Conservation (phyloP, 2,329 filamentous ascomycete species). For the Paraphoma sp. region DNA sequence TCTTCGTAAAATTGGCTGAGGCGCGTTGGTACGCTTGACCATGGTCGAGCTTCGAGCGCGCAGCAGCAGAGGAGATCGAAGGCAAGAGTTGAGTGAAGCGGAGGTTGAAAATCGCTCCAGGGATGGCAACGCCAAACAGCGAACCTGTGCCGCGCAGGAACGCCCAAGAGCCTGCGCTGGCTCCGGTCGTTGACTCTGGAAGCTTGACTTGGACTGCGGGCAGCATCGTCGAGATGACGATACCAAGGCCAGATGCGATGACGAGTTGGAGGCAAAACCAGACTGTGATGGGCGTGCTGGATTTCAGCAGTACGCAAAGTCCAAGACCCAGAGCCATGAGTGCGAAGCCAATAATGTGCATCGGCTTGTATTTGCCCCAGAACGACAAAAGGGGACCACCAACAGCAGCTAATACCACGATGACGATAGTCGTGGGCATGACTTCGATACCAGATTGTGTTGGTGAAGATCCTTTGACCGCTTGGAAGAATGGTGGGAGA, state of each 20-base stretch:
- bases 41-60: slow-evolving; percentile 13
- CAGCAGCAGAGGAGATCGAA: slow-evolving; percentile 10
- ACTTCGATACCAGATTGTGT: slow-evolving; percentile 33
- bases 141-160: slow-evolving; percentile 39
- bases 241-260: slow-evolving; percentile 29
- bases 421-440: slow-evolving; percentile 34
- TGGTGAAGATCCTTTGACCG: slow-evolving; percentile 28
- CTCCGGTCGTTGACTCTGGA: slow-evolving; percentile 26
- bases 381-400: slow-evolving; percentile 28
- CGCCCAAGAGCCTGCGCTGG: slow-evolving; percentile 33
- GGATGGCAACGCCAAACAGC: slow-evolving; percentile 38
- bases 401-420: slow-evolving; percentile 25
- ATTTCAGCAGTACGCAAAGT: slow-evolving; percentile 22
- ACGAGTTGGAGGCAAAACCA: slow-evolving; percentile 36
- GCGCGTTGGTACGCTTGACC: slow-evolving; percentile 40
- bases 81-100: slow-evolving; percentile 21
- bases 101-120: slow-evolving; percentile 38
- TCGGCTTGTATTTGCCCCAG: slow-evolving; percentile 35
- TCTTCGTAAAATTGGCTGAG: slow-evolving; percentile 22
- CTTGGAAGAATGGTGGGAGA: slow-evolving; percentile 39
- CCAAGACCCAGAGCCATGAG: slow-evolving; percentile 26
- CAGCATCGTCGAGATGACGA: slow-evolving; percentile 34
- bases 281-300: slow-evolving; percentile 7
- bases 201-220: slow-evolving; percentile 40
- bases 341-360: slow-evolving; percentile 33